Conservation (phyloP, 805 yeast genomes). For the Candida ulmi region DNA sequence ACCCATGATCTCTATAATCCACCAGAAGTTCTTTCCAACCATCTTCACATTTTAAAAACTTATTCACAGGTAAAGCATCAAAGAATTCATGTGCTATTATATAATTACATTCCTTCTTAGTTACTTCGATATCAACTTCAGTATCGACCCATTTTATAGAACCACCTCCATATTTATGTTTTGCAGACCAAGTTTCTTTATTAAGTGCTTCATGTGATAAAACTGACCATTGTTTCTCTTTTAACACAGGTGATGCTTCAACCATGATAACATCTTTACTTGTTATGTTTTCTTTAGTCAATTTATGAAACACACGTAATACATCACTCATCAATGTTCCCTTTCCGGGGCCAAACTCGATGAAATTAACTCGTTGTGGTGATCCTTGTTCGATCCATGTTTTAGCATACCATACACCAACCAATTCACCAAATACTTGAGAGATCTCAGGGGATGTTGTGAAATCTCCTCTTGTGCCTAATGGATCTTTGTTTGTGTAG, state of each 20-base stretch:
- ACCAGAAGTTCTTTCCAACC: conserved; percentile 83
- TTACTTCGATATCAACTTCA: conserved; percentile 34
- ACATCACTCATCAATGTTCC: conserved; percentile 75
- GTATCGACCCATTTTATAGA: conserved; percentile 59
- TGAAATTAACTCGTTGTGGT: conserved; percentile 44
- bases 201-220: conserved; percentile 35
- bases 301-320: conserved; percentile 31
- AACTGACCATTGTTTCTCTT: conserved; percentile 46
- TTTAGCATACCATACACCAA: conserved; percentile 66
- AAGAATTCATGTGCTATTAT: conserved; percentile 82
- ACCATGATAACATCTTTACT: conserved; percentile 43
- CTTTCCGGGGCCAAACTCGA: conserved; percentile 83
- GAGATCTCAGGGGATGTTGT: conserved; percentile 84
- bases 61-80: conserved; percentile 78
- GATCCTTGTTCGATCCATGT: conserved; percentile 53
- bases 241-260: conserved; percentile 66
- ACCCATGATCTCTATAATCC: conserved; percentile 37
- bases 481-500: conserved; percentile 72
- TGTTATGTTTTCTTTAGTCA: conserved; percentile 28
- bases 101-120: conserved; percentile 35
- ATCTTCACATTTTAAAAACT: conserved; percentile 51
- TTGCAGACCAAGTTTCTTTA: conserved; percentile 11
- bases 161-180: conserved; percentile 39
- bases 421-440: conserved; percentile 80
- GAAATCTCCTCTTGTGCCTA: conserved; percentile 68